These are phyloP conservation scores for Pichia sp. DNA, from an alignment of 1,139 yeast species.

Conservation along the genomic window DNA sequence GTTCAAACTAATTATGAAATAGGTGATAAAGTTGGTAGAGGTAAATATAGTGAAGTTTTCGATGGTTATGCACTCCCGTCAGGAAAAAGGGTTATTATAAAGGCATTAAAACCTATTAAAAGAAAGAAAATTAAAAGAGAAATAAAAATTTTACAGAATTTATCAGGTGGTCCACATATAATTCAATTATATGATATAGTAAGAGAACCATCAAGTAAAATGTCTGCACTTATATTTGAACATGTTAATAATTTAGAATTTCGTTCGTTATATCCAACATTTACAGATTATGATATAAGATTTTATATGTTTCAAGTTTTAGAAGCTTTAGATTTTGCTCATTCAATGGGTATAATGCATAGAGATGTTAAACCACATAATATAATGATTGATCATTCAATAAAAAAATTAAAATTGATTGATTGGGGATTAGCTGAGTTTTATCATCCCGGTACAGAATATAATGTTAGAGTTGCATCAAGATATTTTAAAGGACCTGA, in stretches of 20 bases:
- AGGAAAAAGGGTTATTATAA: conserved; percentile 50
- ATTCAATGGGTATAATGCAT: conserved; percentile 80
- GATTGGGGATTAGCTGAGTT: conserved; percentile 87
- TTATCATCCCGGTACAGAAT: conserved; percentile 72
- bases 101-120: conserved; percentile 74
- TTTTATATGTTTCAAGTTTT: conserved; percentile 64
- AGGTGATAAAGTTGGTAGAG: conserved; percentile 66
- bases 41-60: conserved; percentile 75
- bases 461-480: conserved; percentile 75
- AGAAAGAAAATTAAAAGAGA: conserved; percentile 74
- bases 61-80: conserved; percentile 40
- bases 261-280: conserved; percentile 62
- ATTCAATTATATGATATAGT: conserved; percentile 66
- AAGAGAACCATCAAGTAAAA: conserved; percentile 65
- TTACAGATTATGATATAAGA: conserved; percentile 57
- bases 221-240: conserved; percentile 72
- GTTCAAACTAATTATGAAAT: conserved; percentile 63
- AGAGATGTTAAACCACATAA: conserved; percentile 82
- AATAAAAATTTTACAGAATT: conserved; percentile 65
- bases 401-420: conserved; percentile 57
- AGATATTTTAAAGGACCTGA: conserved; percentile 82
- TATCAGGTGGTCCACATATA: conserved; percentile 70
- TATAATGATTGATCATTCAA: conserved; percentile 71
- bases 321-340: conserved; percentile 68
- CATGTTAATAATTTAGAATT: conserved; percentile 66